Base-by-base conservation (phyloP, 768 basidiomycete species). In the Termitomyces sp. region DNA sequence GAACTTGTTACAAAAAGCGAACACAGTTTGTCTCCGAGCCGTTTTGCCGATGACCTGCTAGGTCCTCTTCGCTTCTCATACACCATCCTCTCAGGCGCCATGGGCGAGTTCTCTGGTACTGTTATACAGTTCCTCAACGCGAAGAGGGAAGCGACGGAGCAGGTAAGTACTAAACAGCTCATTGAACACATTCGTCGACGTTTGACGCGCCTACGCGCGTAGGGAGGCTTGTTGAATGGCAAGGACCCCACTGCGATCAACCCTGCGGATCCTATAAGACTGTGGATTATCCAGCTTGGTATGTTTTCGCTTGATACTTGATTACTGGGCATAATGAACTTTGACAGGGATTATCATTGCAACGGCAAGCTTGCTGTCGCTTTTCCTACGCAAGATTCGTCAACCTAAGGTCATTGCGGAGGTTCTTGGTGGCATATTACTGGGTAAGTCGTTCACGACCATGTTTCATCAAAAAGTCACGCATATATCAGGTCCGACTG, bases 391-490 rank as follows among this genome's bases (percentile, higher is more conserved):
- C n/a, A 88, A 81, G 69, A 72, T 96, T 34, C 81, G 81, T 24
- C 96, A 98, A 64, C 96, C 96, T 4, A 87, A 83, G 65, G 90
- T 92, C 48, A 91, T 91, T 28, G 86, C 89, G 6, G 90, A 92
- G 63, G 78, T 96, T 28, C 72, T 97, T 36, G 94, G 90, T 5
- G 95, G 96, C 8, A 94, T 98, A 61, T 64, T 98, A 28, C 81
- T 98, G 5, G 94, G 94, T 77, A 72, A 67, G 66, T 64, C 16
- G 18, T n/a, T 79, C 96, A 13, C 90, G 90, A 64, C 63, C 20
- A 12, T 20, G 9, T 33, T 54, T 15, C 39, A 20, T 20, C 5
- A 6, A 16, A 56, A 51, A 26, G 16, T 65, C 24, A 62, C 46
- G 56, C 57, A 55, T 54, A 42, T 59, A 53, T 53, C 16, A 82